phyloP scores from a whole-genome alignment of 768 basidiomycete species.

The Dacryopinax primogenitus region DNA sequence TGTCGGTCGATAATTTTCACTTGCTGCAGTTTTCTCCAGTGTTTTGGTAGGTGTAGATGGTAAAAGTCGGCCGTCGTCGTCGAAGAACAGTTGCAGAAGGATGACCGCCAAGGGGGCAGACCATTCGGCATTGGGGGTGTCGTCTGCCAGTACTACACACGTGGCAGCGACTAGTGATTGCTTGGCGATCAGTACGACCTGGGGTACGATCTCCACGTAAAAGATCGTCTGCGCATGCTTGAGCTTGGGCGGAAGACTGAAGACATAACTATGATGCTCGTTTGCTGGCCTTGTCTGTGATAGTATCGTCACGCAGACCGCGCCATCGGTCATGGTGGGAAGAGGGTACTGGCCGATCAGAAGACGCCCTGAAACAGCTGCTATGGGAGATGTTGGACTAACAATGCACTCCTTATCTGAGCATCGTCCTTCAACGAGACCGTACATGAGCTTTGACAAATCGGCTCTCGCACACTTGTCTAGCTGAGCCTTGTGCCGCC shows the following conservation, averaged over 20 bases:
- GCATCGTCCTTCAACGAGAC: neutral
- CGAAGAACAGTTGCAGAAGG: slow-evolving; percentile 47
- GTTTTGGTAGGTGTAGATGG: neutral
- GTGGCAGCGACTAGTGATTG: slow-evolving; percentile 28
- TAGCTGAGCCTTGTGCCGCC: slow-evolving; percentile 42
- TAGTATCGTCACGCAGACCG: neutral
- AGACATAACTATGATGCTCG: neutral
- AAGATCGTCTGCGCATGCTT: neutral
- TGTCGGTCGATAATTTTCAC: neutral
- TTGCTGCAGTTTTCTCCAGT: neutral
- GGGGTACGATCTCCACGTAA: slow-evolving; percentile 19
- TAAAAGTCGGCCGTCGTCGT: slow-evolving; percentile 33
- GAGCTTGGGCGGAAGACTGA: neutral
- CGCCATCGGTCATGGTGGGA: neutral
- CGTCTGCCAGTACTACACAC: slow-evolving; percentile 41
- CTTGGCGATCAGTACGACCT: slow-evolving; percentile 35
- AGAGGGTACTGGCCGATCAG: slow-evolving; percentile 13
- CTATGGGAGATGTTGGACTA: slow-evolving; percentile 13
- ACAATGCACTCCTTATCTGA: neutral
- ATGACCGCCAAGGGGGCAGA: slow-evolving; percentile 52
- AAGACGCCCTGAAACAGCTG: slow-evolving; percentile 7
- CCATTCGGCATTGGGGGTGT: slow-evolving; percentile 43
- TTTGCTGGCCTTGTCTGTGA: neutral
- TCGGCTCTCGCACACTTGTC: slow-evolving; percentile 37
- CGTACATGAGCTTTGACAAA: slow-evolving; percentile 36